Conservation (phyloP, 2,329 filamentous ascomycete genomes). For the Stagonosporopsis tanaceti region DNA sequence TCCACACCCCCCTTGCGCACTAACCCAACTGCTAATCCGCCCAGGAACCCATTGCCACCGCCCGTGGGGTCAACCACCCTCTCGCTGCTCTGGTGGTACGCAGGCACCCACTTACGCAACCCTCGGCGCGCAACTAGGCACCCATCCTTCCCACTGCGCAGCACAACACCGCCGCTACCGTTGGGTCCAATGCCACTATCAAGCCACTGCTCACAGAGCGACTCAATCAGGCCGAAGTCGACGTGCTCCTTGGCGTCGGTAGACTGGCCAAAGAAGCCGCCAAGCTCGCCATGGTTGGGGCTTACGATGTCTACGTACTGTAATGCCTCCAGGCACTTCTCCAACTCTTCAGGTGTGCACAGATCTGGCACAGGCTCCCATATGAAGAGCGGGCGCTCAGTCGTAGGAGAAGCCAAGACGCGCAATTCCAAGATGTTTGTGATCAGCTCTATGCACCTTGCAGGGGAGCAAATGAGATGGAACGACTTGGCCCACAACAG, state of each 20-base stretch:
- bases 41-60: constrained; percentile 89
- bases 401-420: constrained; percentile 37
- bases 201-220: constrained; percentile 51
- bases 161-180: constrained; percentile 65
- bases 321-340: constrained; percentile 62
- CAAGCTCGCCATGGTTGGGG: constrained; percentile 91
- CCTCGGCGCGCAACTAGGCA: constrained; percentile 62
- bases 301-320: constrained; percentile 67
- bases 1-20: constrained; percentile 56
- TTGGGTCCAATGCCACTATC: constrained; percentile 45
- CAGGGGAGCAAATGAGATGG: constrained; percentile 85
- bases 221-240: constrained; percentile 50
- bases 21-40: constrained; percentile 65
- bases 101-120: constrained; percentile 72
- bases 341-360: constrained; percentile 72
- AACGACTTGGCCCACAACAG: constrained; percentile 79
- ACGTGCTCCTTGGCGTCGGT: constrained; percentile 47
- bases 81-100: constrained; percentile 67
- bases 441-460: constrained; percentile 78
- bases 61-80: constrained; percentile 91
- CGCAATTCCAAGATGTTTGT: constrained; percentile 69
- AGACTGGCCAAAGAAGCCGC: constrained; percentile 74
- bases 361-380: constrained; percentile 96
- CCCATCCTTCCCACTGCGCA: constrained; percentile 75
- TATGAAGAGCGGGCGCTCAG: constrained; percentile 71